Evolutionary conservation across 2,329 filamentous ascomycete species (phyloP).

Genomic region (Leptodontidium sp.): DNA sequence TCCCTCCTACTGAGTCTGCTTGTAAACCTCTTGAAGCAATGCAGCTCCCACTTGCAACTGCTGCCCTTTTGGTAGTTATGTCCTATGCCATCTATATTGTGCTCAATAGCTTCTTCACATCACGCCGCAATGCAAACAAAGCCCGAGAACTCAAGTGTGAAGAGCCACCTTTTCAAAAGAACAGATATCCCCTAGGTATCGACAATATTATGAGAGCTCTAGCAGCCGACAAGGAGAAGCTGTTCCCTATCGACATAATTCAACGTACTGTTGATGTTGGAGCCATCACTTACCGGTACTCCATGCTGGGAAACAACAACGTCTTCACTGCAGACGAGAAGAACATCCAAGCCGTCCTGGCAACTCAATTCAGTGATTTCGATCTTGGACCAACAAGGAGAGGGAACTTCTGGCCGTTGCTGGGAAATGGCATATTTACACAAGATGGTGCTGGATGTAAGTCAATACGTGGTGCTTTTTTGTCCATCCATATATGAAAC

Average conservation of each 20-base stretch:
- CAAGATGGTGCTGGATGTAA: slow-evolving; percentile 42
- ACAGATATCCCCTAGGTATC: slow-evolving; percentile 40
- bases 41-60: slow-evolving; percentile 12
- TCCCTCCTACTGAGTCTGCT: not conserved
- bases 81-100: slow-evolving; percentile 35
- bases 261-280: slow-evolving; percentile 47
- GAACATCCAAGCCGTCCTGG: slow-evolving; percentile 64
- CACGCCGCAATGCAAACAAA: slow-evolving; percentile 34
- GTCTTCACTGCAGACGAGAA: slow-evolving; percentile 46
- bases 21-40: slow-evolving; percentile 3
- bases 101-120: slow-evolving; percentile 28
- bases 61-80: slow-evolving; percentile 15
- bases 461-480: not conserved
- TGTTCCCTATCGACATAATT: slow-evolving; percentile 43
- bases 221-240: slow-evolving; percentile 35
- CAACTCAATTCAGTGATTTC: slow-evolving; percentile 61
- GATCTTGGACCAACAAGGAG: slow-evolving; percentile 61
- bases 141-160: slow-evolving; percentile 42
- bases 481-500: not conserved
- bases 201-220: slow-evolving; percentile 40
- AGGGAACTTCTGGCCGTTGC: slow-evolving; percentile 55
- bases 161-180: slow-evolving; percentile 37
- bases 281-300: slow-evolving; percentile 40
- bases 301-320: slow-evolving; percentile 33
- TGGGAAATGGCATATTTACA: slow-evolving; percentile 46